Evolutionary conservation across 495 filamentous ascomycete genomes (phyloP), one percentile per base, ranked within the genome.

Genomic region (Lasiosphaeria miniovina): DNA sequence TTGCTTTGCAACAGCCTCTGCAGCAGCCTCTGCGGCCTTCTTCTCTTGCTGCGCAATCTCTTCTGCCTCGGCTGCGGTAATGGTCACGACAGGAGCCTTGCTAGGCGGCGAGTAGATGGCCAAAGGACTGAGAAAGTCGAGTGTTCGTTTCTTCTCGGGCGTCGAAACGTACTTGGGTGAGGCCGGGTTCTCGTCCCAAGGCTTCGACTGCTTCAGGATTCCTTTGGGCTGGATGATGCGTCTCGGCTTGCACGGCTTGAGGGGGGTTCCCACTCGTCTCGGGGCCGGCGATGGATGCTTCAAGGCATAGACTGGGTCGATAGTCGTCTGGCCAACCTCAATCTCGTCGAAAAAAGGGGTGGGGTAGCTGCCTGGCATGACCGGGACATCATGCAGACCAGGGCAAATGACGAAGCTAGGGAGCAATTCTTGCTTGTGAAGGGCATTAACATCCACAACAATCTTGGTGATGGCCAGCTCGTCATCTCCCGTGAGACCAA

Each of bases 391-490:
- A 46, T 46, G 6, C 4, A 50, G 52, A 1, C 65, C 54, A 3
- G 40, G 12, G 24, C 57, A 35, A 31, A 57, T 55, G 40, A 69
- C 52, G 24, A 54, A 69, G 46, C 70, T 73, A 0, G 65, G 68
- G 11, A 71, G 52, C 38, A 72, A 52, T 64, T 79, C 73, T 55
- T 69, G 57, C 56, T 77, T 77, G 59, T 69, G 66, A 6, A 77
- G 43, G 56, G 68, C 58, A 56, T 73, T 68, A 54, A 64, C 70
- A 32, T 77, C 74, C 49, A 75, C 70, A 61, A 77, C 68, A 15
- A 72, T 64, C 50, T 71, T 65, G 52, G 59, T 50, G 14, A 72
- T 36, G 9, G 57, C 53, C 35, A 59, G 45, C n/a, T 49, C 17
- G 1, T 41, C 45, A 9, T 57, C 33, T 6, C 3, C 14, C 51